A percentile compares a stretch with the other conserved stretches of the same genome.
phyloP scores from a whole-genome alignment of 495 filamentous ascomycete genomes.

The Wilcoxina mikolae region DNA sequence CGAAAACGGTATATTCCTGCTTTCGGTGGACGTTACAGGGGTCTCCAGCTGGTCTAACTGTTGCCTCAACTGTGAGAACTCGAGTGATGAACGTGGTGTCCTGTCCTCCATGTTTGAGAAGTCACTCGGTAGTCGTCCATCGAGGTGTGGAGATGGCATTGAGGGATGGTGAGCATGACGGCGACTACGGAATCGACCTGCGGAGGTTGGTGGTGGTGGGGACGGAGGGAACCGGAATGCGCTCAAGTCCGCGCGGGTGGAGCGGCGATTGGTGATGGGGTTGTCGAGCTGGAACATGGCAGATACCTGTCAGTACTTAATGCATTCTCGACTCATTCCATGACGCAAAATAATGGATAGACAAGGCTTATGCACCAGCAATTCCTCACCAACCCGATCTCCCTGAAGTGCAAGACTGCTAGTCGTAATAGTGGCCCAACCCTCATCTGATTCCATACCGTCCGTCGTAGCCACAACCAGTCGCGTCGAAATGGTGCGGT shows the following conservation, averaged over 20 bases:
- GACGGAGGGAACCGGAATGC: background rate
- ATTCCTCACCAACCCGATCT: background rate
- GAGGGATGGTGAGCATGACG: background rate
- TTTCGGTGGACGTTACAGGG: background rate
- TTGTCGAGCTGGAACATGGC: background rate
- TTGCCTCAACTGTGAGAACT: background rate
- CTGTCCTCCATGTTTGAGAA: no score
- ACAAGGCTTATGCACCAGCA: background rate
- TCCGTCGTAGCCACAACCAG: no score
- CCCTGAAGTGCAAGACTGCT: background rate
- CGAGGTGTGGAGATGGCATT: background rate
- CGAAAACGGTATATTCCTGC: background rate
- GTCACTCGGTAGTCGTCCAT: no score
- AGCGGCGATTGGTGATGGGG: background rate
- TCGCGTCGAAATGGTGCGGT: no score
- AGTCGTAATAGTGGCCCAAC: no score
- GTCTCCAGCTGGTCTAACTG: background rate
- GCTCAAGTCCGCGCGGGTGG: background rate
- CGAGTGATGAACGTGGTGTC: background rate
- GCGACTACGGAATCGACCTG: background rate
- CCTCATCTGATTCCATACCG: no score
- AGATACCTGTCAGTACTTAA: background rate
- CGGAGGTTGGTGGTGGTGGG: background rate
- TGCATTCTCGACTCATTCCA: no score
- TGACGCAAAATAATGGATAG: background rate